A percentile compares a stretch with the other conserved stretches of the same genome.
Conservation (phyloP, 73 alveolate species). For the Paraurostyla sp. region DNA sequence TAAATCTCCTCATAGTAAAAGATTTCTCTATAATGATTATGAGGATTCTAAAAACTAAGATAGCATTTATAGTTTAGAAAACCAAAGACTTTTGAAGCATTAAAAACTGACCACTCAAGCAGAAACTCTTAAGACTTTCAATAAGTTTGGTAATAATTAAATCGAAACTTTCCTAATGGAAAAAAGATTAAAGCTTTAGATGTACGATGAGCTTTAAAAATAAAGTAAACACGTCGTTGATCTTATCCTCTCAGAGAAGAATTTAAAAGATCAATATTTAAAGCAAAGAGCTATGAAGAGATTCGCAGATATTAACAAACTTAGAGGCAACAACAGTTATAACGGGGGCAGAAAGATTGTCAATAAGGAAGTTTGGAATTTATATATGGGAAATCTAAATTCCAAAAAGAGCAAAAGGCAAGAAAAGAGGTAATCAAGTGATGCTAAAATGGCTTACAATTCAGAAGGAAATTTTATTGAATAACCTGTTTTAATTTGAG, state of each 20-base stretch:
- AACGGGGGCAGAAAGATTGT: background rate
- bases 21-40: too few species aligned
- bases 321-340: background rate
- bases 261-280: background rate
- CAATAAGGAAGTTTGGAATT: background rate
- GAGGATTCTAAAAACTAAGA: too few species aligned
- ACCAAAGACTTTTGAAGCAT: too few species aligned
- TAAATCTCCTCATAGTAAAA: too few species aligned
- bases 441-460: too few species aligned
- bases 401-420: too few species aligned
- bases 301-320: background rate
- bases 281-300: background rate
- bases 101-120: background rate
- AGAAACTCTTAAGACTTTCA: background rate
- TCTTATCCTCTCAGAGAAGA: background rate
- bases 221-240: background rate
- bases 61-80: too few species aligned
- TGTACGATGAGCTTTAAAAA: background rate
- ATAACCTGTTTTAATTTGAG: too few species aligned
- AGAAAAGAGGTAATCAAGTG: too few species aligned
- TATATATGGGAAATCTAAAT: too few species aligned
- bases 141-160: background rate
- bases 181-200: background rate
- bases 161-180: background rate
- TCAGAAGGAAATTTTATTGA: too few species aligned